Percentiles rank a stretch among this genome's conserved stretches.
These are phyloP conservation scores for Starmerella geochares DNA, from an alignment of 805 yeast genomes.

Conservation along the genomic window DNA sequence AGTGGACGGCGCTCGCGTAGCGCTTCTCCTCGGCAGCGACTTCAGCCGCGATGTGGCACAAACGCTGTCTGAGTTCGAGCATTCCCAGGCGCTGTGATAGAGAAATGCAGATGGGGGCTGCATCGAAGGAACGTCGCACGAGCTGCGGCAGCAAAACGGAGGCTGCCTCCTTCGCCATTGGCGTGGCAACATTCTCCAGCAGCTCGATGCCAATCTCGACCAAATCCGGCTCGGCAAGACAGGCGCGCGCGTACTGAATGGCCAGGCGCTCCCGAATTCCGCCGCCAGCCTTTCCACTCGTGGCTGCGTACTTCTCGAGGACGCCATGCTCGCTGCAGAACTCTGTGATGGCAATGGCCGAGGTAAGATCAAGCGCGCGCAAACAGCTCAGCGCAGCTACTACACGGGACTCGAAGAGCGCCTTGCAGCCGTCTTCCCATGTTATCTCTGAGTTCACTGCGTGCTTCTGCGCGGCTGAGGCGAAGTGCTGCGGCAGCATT, in stretches of 20 bases:
- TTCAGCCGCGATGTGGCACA: constrained; percentile 17
- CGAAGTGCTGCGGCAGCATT: constrained; percentile 12
- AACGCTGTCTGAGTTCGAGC: constrained; percentile 9
- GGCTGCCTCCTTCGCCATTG: constrained; percentile 14
- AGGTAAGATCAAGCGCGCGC: constrained; percentile 14
- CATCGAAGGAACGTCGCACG: constrained; percentile 11
- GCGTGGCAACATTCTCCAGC: constrained; percentile 19
- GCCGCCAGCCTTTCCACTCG: constrained; percentile 8
- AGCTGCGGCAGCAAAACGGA: constrained; percentile 17
- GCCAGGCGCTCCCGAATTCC: constrained; percentile 20
- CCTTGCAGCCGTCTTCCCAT: constrained; percentile 24
- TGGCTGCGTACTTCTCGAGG: constrained; percentile 10
- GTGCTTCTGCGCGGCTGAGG: constrained; percentile 3
- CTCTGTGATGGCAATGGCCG: constrained; percentile 20
- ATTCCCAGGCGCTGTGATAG: constrained; percentile 19
- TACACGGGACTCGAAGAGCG: constrained; percentile 17
- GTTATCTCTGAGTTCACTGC: constrained; percentile 15
- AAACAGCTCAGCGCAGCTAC: constrained; percentile 19
- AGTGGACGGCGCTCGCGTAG: constrained; percentile 15
- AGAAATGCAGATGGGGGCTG: constrained; percentile 9
- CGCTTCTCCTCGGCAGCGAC: constrained; percentile 10
- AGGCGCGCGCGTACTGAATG: constrained; percentile 16
- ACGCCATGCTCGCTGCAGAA: constrained; percentile 18
- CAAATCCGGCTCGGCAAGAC: constrained; percentile 14
- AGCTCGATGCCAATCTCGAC: constrained; percentile 16